Evolutionary conservation across 805 yeast species (phyloP), one percentile per base, ranked within the genome.

Genomic region (Suhomyces kilbournensis): DNA sequence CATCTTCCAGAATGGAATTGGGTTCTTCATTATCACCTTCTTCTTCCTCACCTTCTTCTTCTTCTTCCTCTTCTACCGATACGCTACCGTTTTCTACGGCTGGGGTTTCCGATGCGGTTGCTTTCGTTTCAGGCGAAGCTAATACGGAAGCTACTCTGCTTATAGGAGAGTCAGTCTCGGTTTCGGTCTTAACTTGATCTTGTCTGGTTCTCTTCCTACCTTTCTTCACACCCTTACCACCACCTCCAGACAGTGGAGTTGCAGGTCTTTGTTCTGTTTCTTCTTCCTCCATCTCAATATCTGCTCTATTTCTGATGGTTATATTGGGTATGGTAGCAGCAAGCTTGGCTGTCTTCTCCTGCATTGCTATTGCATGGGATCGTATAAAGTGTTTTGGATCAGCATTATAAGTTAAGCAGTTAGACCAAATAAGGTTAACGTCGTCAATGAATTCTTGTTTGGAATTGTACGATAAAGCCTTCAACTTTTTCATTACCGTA

Each of bases 301-400:
- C 94, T 0, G 85, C 74, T 46, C 93, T 69, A 61, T 82, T 90
- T 58, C 91, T 77, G 4, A 94, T 80, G 0, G 82, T 78, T 49
- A 94, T 89, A 61, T 94, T 96, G 0, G 99, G 99, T 39, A 94
- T 93, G 55, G 90, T 72, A 0, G 97, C 96, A 5, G 83, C 79
- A 49, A 94, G 75, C 46, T 84, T 78, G 49, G 83, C 66, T 0
- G 98, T 84, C 64, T 88, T 90, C 69, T 90, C 90, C 60, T 91
- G 96, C 99, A 94, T 96, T 1, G 97, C 97, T 46, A 88, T 70
- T 0, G 99, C 99, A 71, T 94, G 97, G 0, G 84, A 88, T 47
- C 99, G 77, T 44, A 94, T 67, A 59, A 88, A 93, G 68, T 94
- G 98, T 53, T 85, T 86, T 2, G 99, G 98, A 62, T 94, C 98